Conservation (phyloP, 345 rosid species). For the Hevea brasiliensis region DNA sequence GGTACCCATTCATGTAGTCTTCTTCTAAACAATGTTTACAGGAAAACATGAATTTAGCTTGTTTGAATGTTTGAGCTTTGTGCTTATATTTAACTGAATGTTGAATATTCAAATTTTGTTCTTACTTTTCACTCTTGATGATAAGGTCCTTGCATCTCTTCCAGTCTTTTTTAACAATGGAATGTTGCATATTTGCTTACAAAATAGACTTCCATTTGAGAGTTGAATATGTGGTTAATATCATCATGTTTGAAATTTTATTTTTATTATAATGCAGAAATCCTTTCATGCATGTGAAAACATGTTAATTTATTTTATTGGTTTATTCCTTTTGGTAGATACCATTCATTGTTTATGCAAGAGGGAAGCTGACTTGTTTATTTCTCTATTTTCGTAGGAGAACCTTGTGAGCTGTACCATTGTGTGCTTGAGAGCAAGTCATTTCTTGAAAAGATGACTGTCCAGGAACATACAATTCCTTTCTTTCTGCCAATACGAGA, state of each 20-base stretch:
- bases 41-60: background rate
- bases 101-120: too few relatives aligned
- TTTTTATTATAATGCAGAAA: background rate
- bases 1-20: background rate
- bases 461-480: conserved; percentile 90
- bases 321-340: background rate
- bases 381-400: conserved; percentile 49
- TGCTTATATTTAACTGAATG: background rate
- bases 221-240: background rate
- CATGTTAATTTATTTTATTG: background rate
- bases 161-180: background rate
- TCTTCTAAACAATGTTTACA: background rate
- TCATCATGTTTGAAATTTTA: background rate
- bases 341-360: background rate
- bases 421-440: conserved; percentile 92
- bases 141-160: background rate
- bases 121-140: background rate
- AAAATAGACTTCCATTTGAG: background rate
- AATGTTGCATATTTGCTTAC: background rate
- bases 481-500: conserved; percentile 89
- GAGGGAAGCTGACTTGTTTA: conserved; percentile 16
- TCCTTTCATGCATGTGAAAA: background rate
- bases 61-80: background rate
- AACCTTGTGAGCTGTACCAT: conserved; percentile 81
- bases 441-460: conserved; percentile 91